A percentile compares a stretch with the other conserved stretches of the same genome.
Conservation (phyloP, 768 basidiomycete species). For the Clitopilus hobsonii region DNA sequence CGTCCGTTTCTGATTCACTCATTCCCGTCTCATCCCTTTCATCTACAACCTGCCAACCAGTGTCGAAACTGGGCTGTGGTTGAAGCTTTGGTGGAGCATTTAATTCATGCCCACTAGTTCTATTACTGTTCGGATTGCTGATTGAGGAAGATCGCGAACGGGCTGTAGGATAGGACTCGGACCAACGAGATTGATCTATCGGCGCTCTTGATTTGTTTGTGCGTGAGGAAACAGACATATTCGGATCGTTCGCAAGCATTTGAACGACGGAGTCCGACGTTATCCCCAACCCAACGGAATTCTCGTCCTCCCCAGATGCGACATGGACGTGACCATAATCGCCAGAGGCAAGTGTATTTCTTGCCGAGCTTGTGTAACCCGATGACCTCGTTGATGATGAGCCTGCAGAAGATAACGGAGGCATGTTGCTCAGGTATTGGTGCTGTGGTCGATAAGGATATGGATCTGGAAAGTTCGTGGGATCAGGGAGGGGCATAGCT, state of each 20-base stretch:
- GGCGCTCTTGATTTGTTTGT: conserved; percentile 42
- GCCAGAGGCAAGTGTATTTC: conserved; percentile 48
- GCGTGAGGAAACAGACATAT: conserved; percentile 37
- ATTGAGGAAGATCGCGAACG: conserved; percentile 72
- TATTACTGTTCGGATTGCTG: conserved; percentile 32
- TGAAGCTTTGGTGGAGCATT: conserved; percentile 39
- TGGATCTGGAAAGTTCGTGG: conserved; percentile 67
- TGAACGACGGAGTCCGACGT: conserved; percentile 63
- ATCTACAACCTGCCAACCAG: conserved; percentile 67
- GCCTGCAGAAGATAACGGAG: conserved; percentile 64
- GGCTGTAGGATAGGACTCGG: conserved; percentile 60
- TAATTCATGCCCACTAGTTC: conserved; percentile 33
- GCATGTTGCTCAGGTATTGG: conserved; percentile 40
- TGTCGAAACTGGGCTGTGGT: conserved; percentile 71
- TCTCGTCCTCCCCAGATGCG: conserved; percentile 57
- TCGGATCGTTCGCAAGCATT: conserved; percentile 50
- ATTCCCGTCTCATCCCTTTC: conserved; percentile 42
- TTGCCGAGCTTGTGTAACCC: conserved; percentile 68
- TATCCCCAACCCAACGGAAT: conserved; percentile 50
- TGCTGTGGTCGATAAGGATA: conserved; percentile 58
- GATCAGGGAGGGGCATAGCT: conserved; percentile 48
- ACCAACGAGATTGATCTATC: conserved; percentile 67
- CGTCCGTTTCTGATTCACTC: conserved; percentile 32
- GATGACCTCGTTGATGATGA: conserved; percentile 77
- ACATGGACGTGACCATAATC: conserved; percentile 68